Conservation (phyloP, 2,329 filamentous ascomycete species). For the Aspergillus latus region DNA sequence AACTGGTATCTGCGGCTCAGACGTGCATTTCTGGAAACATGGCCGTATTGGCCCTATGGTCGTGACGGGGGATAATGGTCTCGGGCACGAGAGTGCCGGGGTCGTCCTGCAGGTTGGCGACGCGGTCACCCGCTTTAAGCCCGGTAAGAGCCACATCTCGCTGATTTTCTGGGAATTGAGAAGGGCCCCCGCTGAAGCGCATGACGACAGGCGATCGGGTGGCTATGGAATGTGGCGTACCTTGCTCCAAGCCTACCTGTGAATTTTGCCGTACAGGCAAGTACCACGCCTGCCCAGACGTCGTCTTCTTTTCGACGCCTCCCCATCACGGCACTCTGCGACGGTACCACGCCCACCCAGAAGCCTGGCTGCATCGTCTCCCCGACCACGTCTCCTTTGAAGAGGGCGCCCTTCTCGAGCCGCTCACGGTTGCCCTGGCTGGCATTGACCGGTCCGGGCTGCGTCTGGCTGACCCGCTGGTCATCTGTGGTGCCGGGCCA, state of each 20-base stretch:
- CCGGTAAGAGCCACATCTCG: constrained; percentile 6
- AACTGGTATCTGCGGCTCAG: constrained; percentile 22
- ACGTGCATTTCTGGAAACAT: constrained; percentile 25
- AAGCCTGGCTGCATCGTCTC: constrained; percentile 21
- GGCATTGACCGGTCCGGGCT: constrained; percentile 21
- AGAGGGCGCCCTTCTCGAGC: constrained; percentile 20
- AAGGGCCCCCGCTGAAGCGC: neutral
- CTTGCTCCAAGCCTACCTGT: constrained; percentile 22
- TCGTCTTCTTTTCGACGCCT: constrained; percentile 23
- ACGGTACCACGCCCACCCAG: constrained; percentile 22
- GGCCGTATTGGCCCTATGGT: constrained; percentile 21
- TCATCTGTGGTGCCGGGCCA: constrained; percentile 21
- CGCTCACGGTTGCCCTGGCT: constrained; percentile 20
- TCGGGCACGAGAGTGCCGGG: constrained; percentile 24
- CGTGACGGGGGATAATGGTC: constrained; percentile 22
- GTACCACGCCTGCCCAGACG: constrained; percentile 23
- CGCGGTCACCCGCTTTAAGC: constrained; percentile 20
- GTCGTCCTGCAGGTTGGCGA: constrained; percentile 19
- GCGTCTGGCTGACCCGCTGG: constrained; percentile 18
- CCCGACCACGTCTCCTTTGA: constrained; percentile 21
- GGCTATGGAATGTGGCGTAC: constrained; percentile 22
- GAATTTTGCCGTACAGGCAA: constrained; percentile 20
- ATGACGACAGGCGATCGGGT: constrained; percentile 19
- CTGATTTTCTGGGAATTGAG: neutral
- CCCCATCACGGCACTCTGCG: constrained; percentile 22